These are phyloP conservation scores for Isochrysis galbana DNA, from an alignment of 78 protist genomes.

Conservation along the genomic window DNA sequence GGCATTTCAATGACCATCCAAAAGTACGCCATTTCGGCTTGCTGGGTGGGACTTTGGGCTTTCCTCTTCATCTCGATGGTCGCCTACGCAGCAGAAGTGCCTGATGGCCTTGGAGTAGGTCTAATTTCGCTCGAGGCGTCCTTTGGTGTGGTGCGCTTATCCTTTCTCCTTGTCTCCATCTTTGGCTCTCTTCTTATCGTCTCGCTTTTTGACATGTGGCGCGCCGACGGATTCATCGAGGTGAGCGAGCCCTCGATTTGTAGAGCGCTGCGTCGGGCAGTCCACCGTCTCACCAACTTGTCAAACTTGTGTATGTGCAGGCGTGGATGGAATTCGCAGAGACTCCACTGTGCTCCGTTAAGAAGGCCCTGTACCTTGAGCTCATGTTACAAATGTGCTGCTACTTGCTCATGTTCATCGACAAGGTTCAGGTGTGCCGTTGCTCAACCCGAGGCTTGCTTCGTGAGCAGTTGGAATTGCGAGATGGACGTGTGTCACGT, in stretches of 20 bases:
- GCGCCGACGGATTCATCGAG: not conserved
- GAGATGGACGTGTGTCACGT: no score
- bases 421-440: not conserved
- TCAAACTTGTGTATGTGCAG: not conserved
- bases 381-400: not conserved
- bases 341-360: not conserved
- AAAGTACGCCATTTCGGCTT: not conserved
- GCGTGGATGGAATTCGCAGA: not conserved
- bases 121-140: not conserved
- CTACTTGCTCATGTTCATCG: not conserved
- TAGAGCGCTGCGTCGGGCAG: not conserved
- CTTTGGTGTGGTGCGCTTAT: not conserved
- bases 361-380: not conserved
- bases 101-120: not conserved
- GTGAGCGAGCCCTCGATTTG: not conserved
- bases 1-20: not conserved
- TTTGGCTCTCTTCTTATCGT: not conserved
- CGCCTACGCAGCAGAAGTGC: not conserved
- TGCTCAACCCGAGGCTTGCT: no score
- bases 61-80: not conserved
- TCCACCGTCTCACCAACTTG: not conserved
- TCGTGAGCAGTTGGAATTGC: no score
- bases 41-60: not conserved
- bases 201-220: not conserved
- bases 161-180: not conserved